phyloP scores from a whole-genome alignment of 371 early-diverging fungal genomes.

The Mortierella sp. region DNA sequence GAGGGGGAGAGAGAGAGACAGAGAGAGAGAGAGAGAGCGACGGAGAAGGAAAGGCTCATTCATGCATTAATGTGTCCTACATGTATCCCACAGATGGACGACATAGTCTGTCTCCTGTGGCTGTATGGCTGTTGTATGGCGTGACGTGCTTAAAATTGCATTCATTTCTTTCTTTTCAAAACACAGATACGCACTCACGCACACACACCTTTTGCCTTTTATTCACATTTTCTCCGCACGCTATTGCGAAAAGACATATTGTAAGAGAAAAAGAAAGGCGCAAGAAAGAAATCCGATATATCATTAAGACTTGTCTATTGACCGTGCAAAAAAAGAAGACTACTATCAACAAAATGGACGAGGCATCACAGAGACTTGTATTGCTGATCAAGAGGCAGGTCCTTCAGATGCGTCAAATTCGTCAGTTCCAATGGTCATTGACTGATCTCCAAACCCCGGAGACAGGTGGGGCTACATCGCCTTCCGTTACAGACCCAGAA shows the following conservation, averaged over 20 bases:
- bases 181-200: not conserved
- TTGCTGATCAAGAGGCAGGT: conserved; percentile 49
- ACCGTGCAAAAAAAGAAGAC: not conserved
- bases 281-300: not conserved
- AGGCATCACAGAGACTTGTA: conserved; percentile 18
- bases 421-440: conserved; percentile 47
- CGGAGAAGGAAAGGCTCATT: not conserved
- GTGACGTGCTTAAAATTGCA: not conserved
- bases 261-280: not conserved
- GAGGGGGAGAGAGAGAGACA: not conserved
- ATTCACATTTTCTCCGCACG: conserved; percentile 2
- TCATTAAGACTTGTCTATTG: not conserved
- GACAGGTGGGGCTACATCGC: not conserved
- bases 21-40: not conserved
- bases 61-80: not conserved
- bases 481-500: conserved; percentile 32
- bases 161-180: not conserved
- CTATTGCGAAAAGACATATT: not conserved
- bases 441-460: not conserved
- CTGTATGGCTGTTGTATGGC: not conserved
- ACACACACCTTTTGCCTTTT: not conserved
- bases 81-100: not conserved
- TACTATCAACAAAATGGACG: conserved; percentile 12
- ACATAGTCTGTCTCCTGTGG: not conserved
- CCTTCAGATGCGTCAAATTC: conserved; percentile 50